These are phyloP conservation scores for Wickerhamomyces chaumierensis DNA, from an alignment of 805 yeast species.

Conservation along the genomic window DNA sequence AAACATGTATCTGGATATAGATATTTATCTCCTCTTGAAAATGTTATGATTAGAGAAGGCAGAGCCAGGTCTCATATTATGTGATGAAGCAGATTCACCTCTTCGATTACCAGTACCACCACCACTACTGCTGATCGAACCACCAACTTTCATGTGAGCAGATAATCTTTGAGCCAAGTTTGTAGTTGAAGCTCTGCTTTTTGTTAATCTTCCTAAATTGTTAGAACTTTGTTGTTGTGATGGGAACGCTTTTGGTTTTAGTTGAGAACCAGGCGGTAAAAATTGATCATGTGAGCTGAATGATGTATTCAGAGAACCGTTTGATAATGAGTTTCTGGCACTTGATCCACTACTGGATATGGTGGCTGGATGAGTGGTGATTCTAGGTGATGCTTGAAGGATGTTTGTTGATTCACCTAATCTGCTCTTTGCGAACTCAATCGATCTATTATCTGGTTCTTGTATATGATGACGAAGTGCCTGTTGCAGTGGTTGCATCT, in stretches of 20 bases:
- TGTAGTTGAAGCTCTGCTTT: constrained; percentile 13
- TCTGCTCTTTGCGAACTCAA: constrained; percentile 9
- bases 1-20: no score
- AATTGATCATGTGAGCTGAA: constrained; percentile 5
- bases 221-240: not conserved
- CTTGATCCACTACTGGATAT: constrained; percentile 5
- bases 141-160: constrained; percentile 16
- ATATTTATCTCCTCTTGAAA: constrained; percentile 7
- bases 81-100: constrained; percentile 2
- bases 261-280: not conserved
- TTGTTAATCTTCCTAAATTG: constrained; percentile 2
- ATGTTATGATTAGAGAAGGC: constrained; percentile 7
- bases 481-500: not conserved
- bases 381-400: constrained; percentile 5
- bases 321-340: constrained; percentile 3
- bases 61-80: constrained; percentile 12
- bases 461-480: not conserved
- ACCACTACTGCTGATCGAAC: constrained; percentile 1
- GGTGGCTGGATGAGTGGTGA: constrained; percentile 1
- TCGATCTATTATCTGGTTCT: not conserved
- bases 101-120: constrained; percentile 1
- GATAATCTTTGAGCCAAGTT: constrained; percentile 16
- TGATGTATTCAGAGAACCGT: constrained; percentile 7
- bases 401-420: constrained; percentile 18
- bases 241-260: not conserved